Conservation (phyloP, 768 basidiomycete species). For the Pleurotus cornucopiae region DNA sequence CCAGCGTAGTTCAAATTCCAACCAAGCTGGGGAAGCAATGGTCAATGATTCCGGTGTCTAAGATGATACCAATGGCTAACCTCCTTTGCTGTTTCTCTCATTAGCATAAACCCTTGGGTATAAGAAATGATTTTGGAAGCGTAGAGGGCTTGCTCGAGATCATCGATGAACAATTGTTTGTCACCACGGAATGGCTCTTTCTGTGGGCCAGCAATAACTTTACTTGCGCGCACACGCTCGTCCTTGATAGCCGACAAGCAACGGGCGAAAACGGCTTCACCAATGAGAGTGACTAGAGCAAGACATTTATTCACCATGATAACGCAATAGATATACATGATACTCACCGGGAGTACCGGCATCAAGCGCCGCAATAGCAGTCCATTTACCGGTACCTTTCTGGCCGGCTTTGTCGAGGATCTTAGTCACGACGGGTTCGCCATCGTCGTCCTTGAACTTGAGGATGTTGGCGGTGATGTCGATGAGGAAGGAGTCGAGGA, state of each 20-base stretch:
- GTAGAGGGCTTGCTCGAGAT: conserved; percentile 98
- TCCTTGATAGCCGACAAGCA: conserved; percentile 96
- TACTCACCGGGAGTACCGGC: conserved; percentile 77
- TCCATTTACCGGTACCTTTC: conserved; percentile 99
- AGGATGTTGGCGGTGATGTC: conserved; percentile 98
- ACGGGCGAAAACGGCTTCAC: conserved; percentile 98
- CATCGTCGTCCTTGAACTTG: conserved; percentile 95
- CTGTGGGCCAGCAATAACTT: conserved; percentile 84
- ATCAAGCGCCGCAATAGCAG: conserved; percentile 94
- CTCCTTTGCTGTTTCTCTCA: conserved; percentile 97
- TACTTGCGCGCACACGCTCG: conserved; percentile 92
- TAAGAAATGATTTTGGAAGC: conserved; percentile 99
- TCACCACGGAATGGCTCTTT: conserved; percentile 94
- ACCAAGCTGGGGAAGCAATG: conserved; percentile 37
- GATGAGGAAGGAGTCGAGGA: conserved; percentile 99
- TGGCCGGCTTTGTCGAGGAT: conserved; percentile 96
- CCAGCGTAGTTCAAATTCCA: conserved; percentile 98
- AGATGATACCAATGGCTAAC: conserved; percentile 26
- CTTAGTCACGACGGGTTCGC: conserved; percentile 85
- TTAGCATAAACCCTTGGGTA: conserved; percentile 99
- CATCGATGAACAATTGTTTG: conserved; percentile 98
- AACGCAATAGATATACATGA: conserved; percentile 7
- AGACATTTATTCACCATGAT: conserved; percentile 7
- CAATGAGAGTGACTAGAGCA: conserved; percentile 87
- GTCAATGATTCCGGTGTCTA: neutral